These are phyloP conservation scores for Fusarium sulawesiense DNA, from an alignment of 2,329 filamentous ascomycete species.

Conservation along the genomic window DNA sequence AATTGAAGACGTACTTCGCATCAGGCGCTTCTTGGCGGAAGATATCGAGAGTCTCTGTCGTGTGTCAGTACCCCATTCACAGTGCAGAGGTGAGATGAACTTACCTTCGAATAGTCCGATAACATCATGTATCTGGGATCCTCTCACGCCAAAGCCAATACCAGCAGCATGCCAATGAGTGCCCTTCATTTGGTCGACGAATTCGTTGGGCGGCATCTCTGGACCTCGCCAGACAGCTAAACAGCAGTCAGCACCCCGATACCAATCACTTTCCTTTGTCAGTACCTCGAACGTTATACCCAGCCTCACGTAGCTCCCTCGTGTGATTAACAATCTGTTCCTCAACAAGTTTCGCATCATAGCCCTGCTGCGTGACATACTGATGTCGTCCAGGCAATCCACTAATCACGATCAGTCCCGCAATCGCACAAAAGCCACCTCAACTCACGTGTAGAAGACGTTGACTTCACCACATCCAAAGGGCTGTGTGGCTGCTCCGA, in stretches of 20 bases:
- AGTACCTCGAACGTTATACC: conserved; percentile 9
- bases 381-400: conserved; percentile 2
- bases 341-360: neutral
- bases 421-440: too few relatives aligned
- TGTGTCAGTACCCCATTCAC: rapidly evolving
- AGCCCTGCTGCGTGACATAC: conserved; percentile 15
- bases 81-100: rapidly evolving
- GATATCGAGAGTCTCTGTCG: neutral
- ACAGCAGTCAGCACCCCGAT: rapidly evolving
- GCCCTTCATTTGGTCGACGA: neutral
- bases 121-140: neutral
- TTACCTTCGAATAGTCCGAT: conserved; percentile 10
- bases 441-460: conserved; percentile 8
- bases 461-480: conserved; percentile 6
- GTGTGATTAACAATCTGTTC: conserved; percentile 24
- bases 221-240: conserved; percentile 15
- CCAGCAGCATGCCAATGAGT: conserved; percentile 6
- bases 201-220: neutral
- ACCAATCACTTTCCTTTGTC: rapidly evolving
- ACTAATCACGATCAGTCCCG: neutral
- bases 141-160: conserved; percentile 10
- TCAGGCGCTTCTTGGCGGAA: conserved; percentile 2
- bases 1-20: conserved; percentile 9
- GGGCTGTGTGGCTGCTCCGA: neutral
- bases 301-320: neutral